Base-by-base conservation (phyloP, 1,139 yeast species). In the Lodderomyces orthopsilosis region DNA sequence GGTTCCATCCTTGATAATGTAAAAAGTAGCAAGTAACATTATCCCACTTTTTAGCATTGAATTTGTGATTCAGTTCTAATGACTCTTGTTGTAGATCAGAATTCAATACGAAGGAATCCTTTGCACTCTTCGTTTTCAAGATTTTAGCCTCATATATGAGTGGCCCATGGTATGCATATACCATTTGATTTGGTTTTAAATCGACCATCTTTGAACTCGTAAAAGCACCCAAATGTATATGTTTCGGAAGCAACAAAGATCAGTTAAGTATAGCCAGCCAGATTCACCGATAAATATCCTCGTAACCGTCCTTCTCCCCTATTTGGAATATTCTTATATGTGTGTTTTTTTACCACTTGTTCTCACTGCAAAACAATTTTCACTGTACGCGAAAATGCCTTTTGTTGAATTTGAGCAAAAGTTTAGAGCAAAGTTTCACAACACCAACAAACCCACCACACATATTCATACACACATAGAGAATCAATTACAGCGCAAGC, bases 1-100 rank as follows among this genome's bases (percentile, higher is more conserved):
- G 66, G 57, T 90, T 93, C 98, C 98, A 93, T 2, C 98, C 98
- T 56, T 84, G 87, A 64, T 93, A 93, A 59, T 93, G 98, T 8
- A 93, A 79, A 51, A 72, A 83, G 62, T 80, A 91, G 45, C 47
- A 43, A 9, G 46, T 41, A 5, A 15, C 10, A 34, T 41, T 41
- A 26, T 45, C 42, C 51, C 52, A 46, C 40, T 48, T 51, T 6
- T 37, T 10, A 1, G 30, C 27, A 27, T 47, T 47, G 38, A 46
- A 51, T 35, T 47, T 45, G 6, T 47, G 48, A 35, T 51, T 48
- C 18, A 40, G 40, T 19, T 46, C 46, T 9, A 43, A 40, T 12
- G 52, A 35, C 37, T 50, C 55, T 19, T 40, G 35, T 21, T 47
- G 45, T 19, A 32, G 32, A 10, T 51, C 54, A 19, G 35, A 41